phyloP scores from a whole-genome alignment of 176 grass and related monocot genomes.

The Lolium rigidum region DNA sequence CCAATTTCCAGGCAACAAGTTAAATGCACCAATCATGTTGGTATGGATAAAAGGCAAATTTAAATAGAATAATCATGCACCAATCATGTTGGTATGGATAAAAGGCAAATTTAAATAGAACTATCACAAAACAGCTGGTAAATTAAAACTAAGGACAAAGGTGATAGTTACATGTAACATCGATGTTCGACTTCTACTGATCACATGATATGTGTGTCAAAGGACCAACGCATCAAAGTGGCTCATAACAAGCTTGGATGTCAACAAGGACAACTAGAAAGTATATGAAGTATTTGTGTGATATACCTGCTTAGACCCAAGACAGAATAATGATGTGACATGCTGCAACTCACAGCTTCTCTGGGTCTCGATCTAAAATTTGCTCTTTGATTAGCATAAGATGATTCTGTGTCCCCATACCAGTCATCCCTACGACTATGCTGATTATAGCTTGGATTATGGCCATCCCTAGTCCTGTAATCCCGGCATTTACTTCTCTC shows the following conservation, averaged over 20 bases:
- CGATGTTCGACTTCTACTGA: neutral
- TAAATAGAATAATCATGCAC: neutral
- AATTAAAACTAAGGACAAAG: neutral
- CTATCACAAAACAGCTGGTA: neutral
- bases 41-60: constrained; percentile 9
- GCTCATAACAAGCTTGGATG: constrained; percentile 10
- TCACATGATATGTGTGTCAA: neutral
- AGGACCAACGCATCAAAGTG: neutral
- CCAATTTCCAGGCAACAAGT: constrained; percentile 3
- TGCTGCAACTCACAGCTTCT: constrained; percentile 38
- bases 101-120: neutral
- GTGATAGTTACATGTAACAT: neutral
- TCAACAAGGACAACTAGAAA: neutral
- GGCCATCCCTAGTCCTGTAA: constrained; percentile 46
- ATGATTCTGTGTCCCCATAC: constrained; percentile 62
- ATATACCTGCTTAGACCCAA: constrained; percentile 80
- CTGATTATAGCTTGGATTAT: constrained; percentile 59
- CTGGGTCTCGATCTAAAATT: constrained; percentile 56
- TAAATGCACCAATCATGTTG: neutral
- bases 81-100: too few relatives aligned
- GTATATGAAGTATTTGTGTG: neutral
- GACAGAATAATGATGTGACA: constrained; percentile 78
- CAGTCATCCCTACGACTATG: constrained; percentile 62
- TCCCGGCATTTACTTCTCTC: constrained; percentile 72
- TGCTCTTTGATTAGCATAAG: constrained; percentile 65